phyloP scores from a whole-genome alignment of 495 filamentous ascomycete genomes.

The Lasiosphaeria miniovina region DNA sequence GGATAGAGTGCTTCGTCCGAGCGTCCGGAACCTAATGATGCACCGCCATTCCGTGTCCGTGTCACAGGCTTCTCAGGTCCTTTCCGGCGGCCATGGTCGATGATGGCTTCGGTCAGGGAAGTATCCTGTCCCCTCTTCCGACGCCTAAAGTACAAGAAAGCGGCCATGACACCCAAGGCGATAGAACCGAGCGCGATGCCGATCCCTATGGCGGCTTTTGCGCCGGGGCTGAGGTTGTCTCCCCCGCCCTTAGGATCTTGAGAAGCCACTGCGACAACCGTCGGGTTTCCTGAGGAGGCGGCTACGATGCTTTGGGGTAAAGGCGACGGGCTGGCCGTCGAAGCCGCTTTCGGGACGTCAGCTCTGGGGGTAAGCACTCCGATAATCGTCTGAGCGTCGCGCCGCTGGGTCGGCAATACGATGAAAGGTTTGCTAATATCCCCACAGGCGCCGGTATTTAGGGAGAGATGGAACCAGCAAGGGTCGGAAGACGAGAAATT shows the following conservation, averaged over 20 bases:
- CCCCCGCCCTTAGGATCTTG: conserved; percentile 7
- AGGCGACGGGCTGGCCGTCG: neutral
- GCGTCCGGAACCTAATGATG: conserved; percentile 22
- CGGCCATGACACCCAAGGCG: conserved; percentile 27
- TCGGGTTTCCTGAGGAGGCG: conserved; percentile 3
- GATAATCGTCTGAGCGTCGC: conserved; percentile 11
- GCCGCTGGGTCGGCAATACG: conserved; percentile 7
- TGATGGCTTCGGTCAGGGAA: conserved; percentile 18
- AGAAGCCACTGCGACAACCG: conserved; percentile 11
- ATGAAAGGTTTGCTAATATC: conserved; percentile 17
- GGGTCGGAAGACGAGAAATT: conserved; percentile 25
- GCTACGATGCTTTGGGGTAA: conserved; percentile 2
- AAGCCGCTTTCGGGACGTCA: conserved; percentile 2
- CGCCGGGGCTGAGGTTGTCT: conserved; percentile 25
- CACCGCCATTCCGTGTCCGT: conserved; percentile 14
- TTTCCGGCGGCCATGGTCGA: conserved; percentile 21
- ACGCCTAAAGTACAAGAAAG: conserved; percentile 28
- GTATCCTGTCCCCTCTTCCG: conserved; percentile 20
- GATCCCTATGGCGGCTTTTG: conserved; percentile 26
- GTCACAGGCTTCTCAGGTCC: conserved; percentile 18
- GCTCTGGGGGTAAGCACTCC: conserved; percentile 7
- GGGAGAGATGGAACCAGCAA: conserved; percentile 30
- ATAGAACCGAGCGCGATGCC: conserved; percentile 23
- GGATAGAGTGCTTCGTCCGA: conserved; percentile 29
- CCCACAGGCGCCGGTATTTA: conserved; percentile 19